Percentiles rank a stretch among this genome's conserved stretches.
phyloP scores from a whole-genome alignment of 306 rosid species.

The Potentilla sterilis region DNA sequence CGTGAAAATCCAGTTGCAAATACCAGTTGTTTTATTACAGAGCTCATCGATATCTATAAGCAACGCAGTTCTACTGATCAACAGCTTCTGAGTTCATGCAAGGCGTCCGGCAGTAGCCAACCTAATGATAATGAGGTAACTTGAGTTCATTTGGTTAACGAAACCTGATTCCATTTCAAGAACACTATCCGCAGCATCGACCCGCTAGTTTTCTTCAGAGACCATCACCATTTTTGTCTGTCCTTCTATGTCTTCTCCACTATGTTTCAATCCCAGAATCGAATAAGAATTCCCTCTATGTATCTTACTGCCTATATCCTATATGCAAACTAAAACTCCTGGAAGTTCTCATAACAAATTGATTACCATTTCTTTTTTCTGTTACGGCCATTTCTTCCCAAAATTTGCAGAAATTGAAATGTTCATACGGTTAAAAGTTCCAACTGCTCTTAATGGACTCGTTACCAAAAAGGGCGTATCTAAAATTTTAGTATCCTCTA shows the following conservation, averaged over 20 bases:
- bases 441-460: not conserved
- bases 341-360: not conserved
- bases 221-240: not conserved
- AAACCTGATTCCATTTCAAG: not conserved
- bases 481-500: too few species aligned
- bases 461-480: too few species aligned
- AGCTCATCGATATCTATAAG: not conserved
- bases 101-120: not conserved
- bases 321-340: not conserved
- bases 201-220: not conserved
- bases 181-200: not conserved
- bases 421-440: not conserved
- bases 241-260: not conserved
- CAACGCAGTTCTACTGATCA: not conserved
- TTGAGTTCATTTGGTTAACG: not conserved
- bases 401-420: not conserved
- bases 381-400: not conserved
- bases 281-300: not conserved
- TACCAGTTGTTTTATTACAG: not conserved
- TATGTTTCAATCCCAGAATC: not conserved
- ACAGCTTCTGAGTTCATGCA: not conserved
- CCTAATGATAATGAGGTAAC: not conserved
- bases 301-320: not conserved
- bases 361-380: not conserved
- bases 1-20: not conserved